Conservation (phyloP, 1,284 basidiomycete genomes). For the Coniferiporia weirii region DNA sequence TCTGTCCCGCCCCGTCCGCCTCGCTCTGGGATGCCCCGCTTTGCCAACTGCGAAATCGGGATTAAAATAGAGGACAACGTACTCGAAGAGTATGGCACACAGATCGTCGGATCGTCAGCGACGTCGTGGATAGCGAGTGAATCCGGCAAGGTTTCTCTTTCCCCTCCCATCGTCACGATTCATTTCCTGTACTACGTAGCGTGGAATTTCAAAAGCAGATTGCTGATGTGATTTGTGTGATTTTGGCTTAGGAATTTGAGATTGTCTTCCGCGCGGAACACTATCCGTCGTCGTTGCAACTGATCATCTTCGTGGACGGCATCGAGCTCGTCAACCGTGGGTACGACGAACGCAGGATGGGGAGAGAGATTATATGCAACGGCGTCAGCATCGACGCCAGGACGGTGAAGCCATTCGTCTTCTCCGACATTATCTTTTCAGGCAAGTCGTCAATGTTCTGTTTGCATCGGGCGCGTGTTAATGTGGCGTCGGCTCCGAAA, state of each 20-base stretch:
- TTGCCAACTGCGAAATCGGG: slow-evolving; percentile 9
- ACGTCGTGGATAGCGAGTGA: slow-evolving; percentile 16
- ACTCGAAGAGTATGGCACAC: slow-evolving; percentile 14
- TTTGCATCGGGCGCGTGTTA: too few species aligned
- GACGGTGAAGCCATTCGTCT: slow-evolving; percentile 13
- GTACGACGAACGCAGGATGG: slow-evolving; percentile 14
- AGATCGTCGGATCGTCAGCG: slow-evolving; percentile 6
- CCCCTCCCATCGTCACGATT: not conserved
- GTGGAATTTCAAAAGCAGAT: not conserved
- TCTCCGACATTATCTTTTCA: slow-evolving; percentile 13
- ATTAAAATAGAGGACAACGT: slow-evolving; percentile 8
- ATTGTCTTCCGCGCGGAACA: slow-evolving; percentile 8
- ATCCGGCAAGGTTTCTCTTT: slow-evolving; percentile 11
- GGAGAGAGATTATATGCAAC: slow-evolving; percentile 10
- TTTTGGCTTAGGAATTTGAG: slow-evolving; percentile 6
- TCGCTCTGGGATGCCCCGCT: slow-evolving; percentile 8
- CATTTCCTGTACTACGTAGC: not conserved
- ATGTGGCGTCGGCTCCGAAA: too few species aligned
- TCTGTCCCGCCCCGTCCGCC: not conserved
- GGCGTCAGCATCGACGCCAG: slow-evolving; percentile 12
- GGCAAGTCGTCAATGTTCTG: not conserved
- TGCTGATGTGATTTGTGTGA: not conserved
- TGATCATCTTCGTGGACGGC: slow-evolving; percentile 13
- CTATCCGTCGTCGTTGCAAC: slow-evolving; percentile 7
- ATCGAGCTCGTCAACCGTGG: slow-evolving; percentile 14